These are phyloP conservation scores for Cytospora leucostoma DNA, from an alignment of 2,329 filamentous ascomycete species.

Conservation along the genomic window DNA sequence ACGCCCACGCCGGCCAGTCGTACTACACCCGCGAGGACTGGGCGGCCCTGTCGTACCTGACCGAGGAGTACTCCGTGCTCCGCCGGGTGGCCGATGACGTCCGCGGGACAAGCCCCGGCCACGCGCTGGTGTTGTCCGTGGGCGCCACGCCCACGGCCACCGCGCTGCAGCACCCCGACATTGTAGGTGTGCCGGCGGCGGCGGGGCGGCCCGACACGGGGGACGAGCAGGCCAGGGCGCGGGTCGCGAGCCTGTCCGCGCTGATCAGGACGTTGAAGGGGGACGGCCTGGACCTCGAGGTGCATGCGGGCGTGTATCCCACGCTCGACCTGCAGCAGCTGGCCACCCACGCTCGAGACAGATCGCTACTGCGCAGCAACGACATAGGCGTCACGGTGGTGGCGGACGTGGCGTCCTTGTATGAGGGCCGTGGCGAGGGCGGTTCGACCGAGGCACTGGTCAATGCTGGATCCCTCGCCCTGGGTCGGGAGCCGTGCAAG, in stretches of 20 bases:
- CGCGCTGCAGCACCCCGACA: constrained; percentile 58
- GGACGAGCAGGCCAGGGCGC: constrained; percentile 27
- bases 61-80: constrained; percentile 59
- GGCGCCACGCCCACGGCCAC: constrained; percentile 77
- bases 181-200: constrained; percentile 24
- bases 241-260: constrained; percentile 38
- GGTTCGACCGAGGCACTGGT: constrained; percentile 64
- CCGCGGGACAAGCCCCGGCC: constrained; percentile 35
- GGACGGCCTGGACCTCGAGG: constrained; percentile 56
- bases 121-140: constrained; percentile 60
- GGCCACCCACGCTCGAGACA: constrained; percentile 62
- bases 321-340: constrained; percentile 78
- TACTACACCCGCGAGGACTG: constrained; percentile 58
- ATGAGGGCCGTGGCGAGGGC: constrained; percentile 56
- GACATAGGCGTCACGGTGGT: constrained; percentile 69
- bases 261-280: constrained; percentile 43
- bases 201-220: constrained; percentile 23
- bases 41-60: constrained; percentile 59
- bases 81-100: constrained; percentile 47
- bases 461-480: constrained; percentile 66
- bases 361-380: constrained; percentile 46
- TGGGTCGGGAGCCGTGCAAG: constrained; percentile 73
- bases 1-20: constrained; percentile 65
- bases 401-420: constrained; percentile 71
- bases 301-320: constrained; percentile 78